Percentiles rank a stretch among this genome's conserved stretches.
Evolutionary conservation across 179 eudicot species (phyloP).

Genomic region (Beta corolliflora): DNA sequence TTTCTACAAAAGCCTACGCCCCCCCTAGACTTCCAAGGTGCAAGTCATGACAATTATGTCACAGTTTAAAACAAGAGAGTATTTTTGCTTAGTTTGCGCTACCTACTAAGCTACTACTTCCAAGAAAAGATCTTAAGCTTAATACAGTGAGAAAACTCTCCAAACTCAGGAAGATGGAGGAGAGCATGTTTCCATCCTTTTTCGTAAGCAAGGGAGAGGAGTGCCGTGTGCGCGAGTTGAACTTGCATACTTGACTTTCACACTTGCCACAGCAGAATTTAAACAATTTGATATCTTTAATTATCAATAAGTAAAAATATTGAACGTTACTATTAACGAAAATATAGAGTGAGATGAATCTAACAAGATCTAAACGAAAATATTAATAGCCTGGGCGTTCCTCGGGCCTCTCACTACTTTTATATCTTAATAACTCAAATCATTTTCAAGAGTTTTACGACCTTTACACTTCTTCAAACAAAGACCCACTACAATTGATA

Average conservation of each 20-base stretch:
- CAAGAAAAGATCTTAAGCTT: background rate
- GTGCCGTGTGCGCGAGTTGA: too few relatives aligned
- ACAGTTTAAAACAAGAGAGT: background rate
- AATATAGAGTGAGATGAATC: too few relatives aligned
- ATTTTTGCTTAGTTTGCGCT: background rate
- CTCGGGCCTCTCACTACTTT: background rate
- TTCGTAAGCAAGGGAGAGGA: too few relatives aligned
- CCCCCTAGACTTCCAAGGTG: background rate
- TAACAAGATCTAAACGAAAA: too few relatives aligned
- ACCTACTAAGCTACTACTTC: background rate
- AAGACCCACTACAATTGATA: background rate
- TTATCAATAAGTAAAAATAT: too few relatives aligned
- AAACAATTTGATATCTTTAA: too few relatives aligned
- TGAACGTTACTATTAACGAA: too few relatives aligned
- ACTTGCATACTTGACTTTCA: too few relatives aligned
- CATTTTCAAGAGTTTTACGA: background rate
- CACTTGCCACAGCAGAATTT: too few relatives aligned
- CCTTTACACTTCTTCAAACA: background rate
- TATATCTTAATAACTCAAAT: background rate
- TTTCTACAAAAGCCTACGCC: background rate
- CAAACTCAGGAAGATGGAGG: background rate
- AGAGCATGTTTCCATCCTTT: too few relatives aligned
- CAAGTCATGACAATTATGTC: background rate
- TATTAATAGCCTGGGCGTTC: too few relatives aligned
- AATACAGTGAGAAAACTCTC: background rate